phyloP scores from a whole-genome alignment of 1,284 basidiomycete species.

The Ganoderma resinaceum region DNA sequence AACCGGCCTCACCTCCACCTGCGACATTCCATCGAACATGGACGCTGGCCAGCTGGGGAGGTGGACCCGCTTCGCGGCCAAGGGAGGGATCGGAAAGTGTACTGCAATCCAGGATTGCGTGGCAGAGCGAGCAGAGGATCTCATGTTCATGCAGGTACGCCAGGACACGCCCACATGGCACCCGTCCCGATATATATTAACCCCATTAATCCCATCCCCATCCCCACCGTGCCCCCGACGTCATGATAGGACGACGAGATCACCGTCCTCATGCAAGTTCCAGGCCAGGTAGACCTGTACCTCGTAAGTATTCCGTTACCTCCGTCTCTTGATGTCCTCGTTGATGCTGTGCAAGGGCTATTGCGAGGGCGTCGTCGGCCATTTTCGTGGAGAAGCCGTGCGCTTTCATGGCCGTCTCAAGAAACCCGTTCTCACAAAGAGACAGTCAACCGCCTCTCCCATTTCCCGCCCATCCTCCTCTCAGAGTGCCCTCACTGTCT shows the following conservation, averaged over 20 bases:
- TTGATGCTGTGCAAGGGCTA: constrained; percentile 43
- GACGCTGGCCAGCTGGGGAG: constrained; percentile 75
- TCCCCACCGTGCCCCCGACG: background rate
- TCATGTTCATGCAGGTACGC: constrained; percentile 86
- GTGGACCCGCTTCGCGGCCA: constrained; percentile 82
- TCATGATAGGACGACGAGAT: constrained; percentile 76
- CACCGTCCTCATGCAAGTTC: constrained; percentile 79
- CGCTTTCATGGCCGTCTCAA: constrained; percentile 81
- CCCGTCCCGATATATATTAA: background rate
- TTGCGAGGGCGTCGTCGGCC: constrained; percentile 92
- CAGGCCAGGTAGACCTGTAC: constrained; percentile 59
- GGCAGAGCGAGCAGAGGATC: constrained; percentile 77
- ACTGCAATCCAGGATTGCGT: constrained; percentile 79
- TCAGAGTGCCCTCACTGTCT: constrained; percentile 32
- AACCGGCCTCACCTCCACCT: background rate
- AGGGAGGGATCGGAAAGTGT: constrained; percentile 83
- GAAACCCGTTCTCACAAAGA: constrained; percentile 79
- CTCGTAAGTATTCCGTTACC: constrained; percentile 54
- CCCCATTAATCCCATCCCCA: background rate
- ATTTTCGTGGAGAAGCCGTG: constrained; percentile 75
- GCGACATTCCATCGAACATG: constrained; percentile 47
- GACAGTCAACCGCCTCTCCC: constrained; percentile 46
- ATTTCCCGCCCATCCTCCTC: constrained; percentile 38
- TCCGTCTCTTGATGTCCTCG: constrained; percentile 9
- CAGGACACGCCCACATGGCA: background rate